Evolutionary conservation across 768 basidiomycete species (phyloP), one percentile per base, ranked within the genome.

Genomic region (Suillus bovinus): DNA sequence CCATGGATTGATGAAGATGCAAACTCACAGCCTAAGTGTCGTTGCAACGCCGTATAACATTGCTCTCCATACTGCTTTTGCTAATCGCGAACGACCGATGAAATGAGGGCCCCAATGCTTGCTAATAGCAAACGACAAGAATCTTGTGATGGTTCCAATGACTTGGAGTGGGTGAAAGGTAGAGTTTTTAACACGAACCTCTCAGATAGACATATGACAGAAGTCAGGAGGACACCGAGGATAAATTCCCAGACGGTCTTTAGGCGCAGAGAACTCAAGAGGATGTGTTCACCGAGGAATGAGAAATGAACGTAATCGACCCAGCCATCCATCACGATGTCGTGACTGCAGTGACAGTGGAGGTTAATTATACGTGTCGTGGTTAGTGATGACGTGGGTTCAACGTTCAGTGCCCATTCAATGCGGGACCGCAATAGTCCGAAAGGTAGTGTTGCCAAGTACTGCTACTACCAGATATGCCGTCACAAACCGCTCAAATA

Each of bases 11-110:
- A 11, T 14, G 42, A 46, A 39, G 36, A 31, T 17, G 31, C 29
- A 27, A n/a, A 72, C 87, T 72, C 70, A 90, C 90, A 91, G 71
- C 78, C 89, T 78, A 31, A 86, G 71, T 55, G 84, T 76, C 0
- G 84, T 86, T n/a, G 81, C 81, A 17, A 82, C 54, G 75, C 84
- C 84, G 70, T 88, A 89, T 44, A 89, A 59, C 14, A 68, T 67
- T 6, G 86, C 73, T 58, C 81, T 78, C 86, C 87, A 89, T 5
- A 82, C 63, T 20, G 85, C 84, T 27, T 72, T 75, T 42, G 73
- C 74, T 61, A 81, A 66, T 33, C 82, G 79, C 27, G 84, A 81
- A 42, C 75, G 74, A 38, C 75, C 74, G 14, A 78, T 68, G 41
- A 68, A 68, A 11, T 62, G 72, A n/a, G 86, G 86, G 11, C 66